Evolutionary conservation across 2,329 filamentous ascomycete species (phyloP).

Genomic region (Fusarium brachygibbosum): DNA sequence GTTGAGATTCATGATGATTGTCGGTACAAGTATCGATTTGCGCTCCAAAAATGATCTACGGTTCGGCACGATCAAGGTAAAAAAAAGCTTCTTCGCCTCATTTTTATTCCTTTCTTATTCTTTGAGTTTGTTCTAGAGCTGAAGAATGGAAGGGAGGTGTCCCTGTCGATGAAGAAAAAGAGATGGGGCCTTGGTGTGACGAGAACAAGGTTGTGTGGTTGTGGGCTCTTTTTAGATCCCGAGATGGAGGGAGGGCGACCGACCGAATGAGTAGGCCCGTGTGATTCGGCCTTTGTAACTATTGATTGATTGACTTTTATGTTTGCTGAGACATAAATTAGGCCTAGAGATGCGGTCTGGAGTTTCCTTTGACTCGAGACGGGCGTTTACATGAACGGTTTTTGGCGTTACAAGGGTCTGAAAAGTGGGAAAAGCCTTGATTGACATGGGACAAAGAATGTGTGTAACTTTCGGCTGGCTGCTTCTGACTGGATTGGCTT

Average conservation of each 20-base stretch:
- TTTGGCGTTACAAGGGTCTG: conserved; percentile 21
- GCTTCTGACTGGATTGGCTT: conserved; percentile 1
- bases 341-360: conserved; percentile 3
- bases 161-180: conserved; percentile 33
- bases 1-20: conserved; percentile 3
- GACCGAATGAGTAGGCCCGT: conserved; percentile 18
- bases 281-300: conserved; percentile 23
- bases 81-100: conserved; percentile 35
- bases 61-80: conserved; percentile 31
- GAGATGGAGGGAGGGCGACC: conserved; percentile 32
- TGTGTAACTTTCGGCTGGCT: conserved; percentile 1
- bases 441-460: conserved; percentile 19
- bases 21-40: conserved; percentile 6
- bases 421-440: background rate
- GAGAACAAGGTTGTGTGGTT: conserved; percentile 10
- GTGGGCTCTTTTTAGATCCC: conserved; percentile 24
- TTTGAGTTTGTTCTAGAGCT: conserved; percentile 18
- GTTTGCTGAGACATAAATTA: conserved; percentile 6
- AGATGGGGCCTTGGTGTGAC: conserved; percentile 16
- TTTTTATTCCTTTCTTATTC: conserved; percentile 3
- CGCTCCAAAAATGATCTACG: conserved; percentile 29
- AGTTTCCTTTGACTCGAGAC: conserved; percentile 16
- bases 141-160: conserved; percentile 23
- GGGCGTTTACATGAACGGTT: conserved; percentile 24
- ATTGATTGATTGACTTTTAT: conserved; percentile 7